Percentiles rank a stretch among this genome's conserved stretches.
Evolutionary conservation across 768 basidiomycete species (phyloP).

Genomic region (Kwoniella botswanensis): DNA sequence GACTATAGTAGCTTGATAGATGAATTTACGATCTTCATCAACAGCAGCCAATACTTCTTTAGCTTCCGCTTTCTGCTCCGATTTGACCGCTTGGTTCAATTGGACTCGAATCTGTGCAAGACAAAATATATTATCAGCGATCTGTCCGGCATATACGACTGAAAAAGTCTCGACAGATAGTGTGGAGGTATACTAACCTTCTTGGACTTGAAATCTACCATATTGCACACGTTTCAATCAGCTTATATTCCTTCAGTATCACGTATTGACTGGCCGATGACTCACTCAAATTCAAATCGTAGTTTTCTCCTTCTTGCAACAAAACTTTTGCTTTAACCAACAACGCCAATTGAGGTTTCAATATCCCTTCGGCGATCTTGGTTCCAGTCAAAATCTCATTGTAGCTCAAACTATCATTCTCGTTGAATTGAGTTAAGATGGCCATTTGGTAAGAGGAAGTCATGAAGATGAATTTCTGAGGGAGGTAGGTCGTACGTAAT

Average conservation of each 20-base stretch:
- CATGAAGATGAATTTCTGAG: conserved; percentile 95
- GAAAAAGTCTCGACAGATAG: too few species aligned
- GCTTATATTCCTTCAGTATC: neutral
- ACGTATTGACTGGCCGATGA: too few species aligned
- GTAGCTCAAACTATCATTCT: conserved; percentile 80
- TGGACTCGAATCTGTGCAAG: conserved; percentile 72
- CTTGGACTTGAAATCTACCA: conserved; percentile 82
- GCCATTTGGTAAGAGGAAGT: conserved; percentile 94
- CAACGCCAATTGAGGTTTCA: conserved; percentile 68
- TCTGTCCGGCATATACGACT: neutral
- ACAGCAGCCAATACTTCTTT: conserved; percentile 89
- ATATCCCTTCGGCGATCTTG: conserved; percentile 62
- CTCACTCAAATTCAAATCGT: conserved; percentile 84
- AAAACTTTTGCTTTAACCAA: conserved; percentile 87
- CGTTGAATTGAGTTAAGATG: conserved; percentile 92
- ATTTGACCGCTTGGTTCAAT: conserved; percentile 88
- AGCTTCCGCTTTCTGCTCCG: conserved; percentile 89
- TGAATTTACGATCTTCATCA: conserved; percentile 95
- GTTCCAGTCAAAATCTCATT: conserved; percentile 81
- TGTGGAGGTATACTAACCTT: conserved; percentile 60
- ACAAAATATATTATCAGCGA: neutral
- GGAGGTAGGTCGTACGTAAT: conserved; percentile 86
- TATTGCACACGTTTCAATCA: neutral
- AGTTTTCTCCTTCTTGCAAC: conserved; percentile 83
- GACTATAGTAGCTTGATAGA: conserved; percentile 93